phyloP scores from a whole-genome alignment of 2,329 filamentous ascomycete species.

The Ilyonectria mors-panacis region DNA sequence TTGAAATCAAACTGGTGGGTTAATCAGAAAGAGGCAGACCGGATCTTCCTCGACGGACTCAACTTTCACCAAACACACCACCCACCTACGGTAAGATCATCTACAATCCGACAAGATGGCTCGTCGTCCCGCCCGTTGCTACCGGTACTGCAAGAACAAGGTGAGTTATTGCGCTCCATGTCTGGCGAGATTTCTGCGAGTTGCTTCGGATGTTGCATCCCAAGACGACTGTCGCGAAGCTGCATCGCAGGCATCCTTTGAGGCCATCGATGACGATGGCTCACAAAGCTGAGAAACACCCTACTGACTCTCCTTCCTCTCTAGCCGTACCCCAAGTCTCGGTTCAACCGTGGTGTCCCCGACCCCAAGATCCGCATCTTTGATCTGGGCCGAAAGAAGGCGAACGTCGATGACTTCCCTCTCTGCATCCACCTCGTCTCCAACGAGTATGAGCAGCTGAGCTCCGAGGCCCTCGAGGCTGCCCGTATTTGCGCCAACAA shows the following conservation, averaged over 20 bases:
- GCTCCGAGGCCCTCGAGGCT: conserved; percentile 98
- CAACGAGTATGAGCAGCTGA: conserved; percentile 99
- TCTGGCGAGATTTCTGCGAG: conserved; percentile 31
- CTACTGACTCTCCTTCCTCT: conserved; percentile 37
- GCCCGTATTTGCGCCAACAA: conserved; percentile 99
- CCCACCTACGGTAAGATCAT: conserved; percentile 54
- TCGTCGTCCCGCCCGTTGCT: conserved; percentile 99
- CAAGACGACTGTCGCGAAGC: conserved; percentile 32
- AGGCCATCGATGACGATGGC: conserved; percentile 22
- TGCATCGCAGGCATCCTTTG: conserved; percentile 9
- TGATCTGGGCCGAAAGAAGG: conserved; percentile 98
- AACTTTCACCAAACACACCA: conserved; percentile 56
- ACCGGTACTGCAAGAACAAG: conserved; percentile 99
- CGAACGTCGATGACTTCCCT: conserved; percentile 99
- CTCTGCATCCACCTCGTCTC: conserved; percentile 99
- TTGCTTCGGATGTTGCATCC: conserved; percentile 22
- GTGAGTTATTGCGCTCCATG: conserved; percentile 67
- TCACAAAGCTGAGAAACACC: conserved; percentile 13
- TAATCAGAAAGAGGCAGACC: conserved; percentile 50
- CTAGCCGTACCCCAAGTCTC: conserved; percentile 98
- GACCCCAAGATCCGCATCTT: conserved; percentile 94
- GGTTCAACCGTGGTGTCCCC: conserved; percentile 99
- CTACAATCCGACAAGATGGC: conserved; percentile 90
- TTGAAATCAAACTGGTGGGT: conserved; percentile 67
- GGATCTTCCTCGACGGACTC: conserved; percentile 47